Evolutionary conservation across 177 flowering plant genomes (phyloP).

Genomic region (Vitis hybrid): DNA sequence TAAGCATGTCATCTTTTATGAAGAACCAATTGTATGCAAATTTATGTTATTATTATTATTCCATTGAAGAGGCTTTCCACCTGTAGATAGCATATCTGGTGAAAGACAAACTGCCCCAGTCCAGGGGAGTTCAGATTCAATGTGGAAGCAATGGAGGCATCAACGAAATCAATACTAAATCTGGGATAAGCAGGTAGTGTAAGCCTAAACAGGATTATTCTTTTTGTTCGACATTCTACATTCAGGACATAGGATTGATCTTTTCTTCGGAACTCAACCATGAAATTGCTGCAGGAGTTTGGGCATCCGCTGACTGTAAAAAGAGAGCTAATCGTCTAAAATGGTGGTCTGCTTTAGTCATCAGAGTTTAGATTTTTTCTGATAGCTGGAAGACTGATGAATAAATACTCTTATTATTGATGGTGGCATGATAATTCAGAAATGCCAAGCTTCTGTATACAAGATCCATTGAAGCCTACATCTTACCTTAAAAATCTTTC

Average conservation of each 20-base stretch:
- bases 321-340: neutral
- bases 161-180: conserved; percentile 15
- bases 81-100: conserved; percentile 16
- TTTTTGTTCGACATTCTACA: no score
- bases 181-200: conserved; percentile 17
- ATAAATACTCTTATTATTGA: neutral
- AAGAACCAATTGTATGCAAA: neutral
- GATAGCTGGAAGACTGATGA: neutral
- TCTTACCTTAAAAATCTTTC: neutral
- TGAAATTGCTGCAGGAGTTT: conserved; percentile 23
- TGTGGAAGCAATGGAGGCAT: conserved; percentile 17
- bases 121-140: conserved; percentile 17
- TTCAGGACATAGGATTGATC: neutral
- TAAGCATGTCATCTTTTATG: conserved; percentile 9
- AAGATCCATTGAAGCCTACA: neutral
- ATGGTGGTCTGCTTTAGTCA: neutral
- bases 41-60: neutral
- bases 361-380: neutral
- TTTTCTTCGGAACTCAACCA: neutral
- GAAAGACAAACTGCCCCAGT: conserved; percentile 19
- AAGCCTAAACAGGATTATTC: no score
- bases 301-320: conserved; percentile 31
- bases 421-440: neutral
- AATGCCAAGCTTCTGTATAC: neutral
- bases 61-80: neutral